Evolutionary conservation across 768 basidiomycete species (phyloP).

Genomic region (Pleurotus salmoneostramineus): DNA sequence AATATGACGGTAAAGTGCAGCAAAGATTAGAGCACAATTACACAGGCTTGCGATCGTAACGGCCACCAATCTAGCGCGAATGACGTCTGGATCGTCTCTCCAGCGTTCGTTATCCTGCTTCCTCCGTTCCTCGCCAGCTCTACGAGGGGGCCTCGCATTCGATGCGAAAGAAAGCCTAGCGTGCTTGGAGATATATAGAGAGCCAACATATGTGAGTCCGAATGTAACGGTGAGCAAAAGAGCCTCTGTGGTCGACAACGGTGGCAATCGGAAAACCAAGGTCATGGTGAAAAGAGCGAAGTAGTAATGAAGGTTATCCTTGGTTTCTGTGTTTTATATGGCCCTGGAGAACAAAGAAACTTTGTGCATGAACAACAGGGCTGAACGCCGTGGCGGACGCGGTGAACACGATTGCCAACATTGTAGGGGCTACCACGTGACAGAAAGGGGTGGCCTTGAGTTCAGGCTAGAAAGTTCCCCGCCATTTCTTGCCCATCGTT

Average conservation of each 20-base stretch:
- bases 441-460: too few species aligned
- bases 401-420: too few species aligned
- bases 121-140: constrained; percentile 19
- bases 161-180: constrained; percentile 51
- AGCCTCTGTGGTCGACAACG: constrained; percentile 31
- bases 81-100: constrained; percentile 84
- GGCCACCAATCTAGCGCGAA: constrained; percentile 71
- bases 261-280: constrained; percentile 19
- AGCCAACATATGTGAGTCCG: constrained; percentile 72
- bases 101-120: constrained; percentile 41
- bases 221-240: constrained; percentile 58
- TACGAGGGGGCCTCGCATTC: constrained; percentile 19
- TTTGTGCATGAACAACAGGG: too few species aligned
- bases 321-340: too few species aligned
- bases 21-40: constrained; percentile 50
- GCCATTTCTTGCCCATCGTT: too few species aligned
- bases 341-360: too few species aligned
- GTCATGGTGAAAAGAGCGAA: constrained; percentile 13
- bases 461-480: too few species aligned
- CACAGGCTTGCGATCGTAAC: constrained; percentile 59
- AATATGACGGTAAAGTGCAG: constrained; percentile 29
- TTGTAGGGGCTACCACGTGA: too few species aligned
- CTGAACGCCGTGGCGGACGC: too few species aligned
- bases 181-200: constrained; percentile 71
- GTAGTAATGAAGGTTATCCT: too few species aligned